Percentiles rank a stretch among this genome's conserved stretches.
Evolutionary conservation across 805 yeast species (phyloP).

Genomic region (Ogataea ganodermae): DNA sequence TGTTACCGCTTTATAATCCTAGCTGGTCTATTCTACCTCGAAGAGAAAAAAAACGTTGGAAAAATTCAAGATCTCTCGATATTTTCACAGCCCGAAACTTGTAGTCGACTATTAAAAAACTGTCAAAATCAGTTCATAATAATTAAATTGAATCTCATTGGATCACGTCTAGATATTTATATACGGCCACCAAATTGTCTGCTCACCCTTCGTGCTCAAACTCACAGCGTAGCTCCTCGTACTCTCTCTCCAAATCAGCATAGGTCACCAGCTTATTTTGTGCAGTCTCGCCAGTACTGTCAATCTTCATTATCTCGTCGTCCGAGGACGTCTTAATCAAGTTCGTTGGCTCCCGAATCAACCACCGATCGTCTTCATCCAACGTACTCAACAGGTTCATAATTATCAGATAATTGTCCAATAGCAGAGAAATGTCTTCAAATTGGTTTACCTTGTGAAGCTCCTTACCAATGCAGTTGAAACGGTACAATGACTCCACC

Average conservation of each 20-base stretch:
- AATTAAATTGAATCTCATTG: conserved; percentile 7
- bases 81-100: not conserved
- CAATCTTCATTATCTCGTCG: conserved; percentile 6
- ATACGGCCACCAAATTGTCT: not conserved
- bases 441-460: conserved; percentile 11
- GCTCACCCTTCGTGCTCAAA: not conserved
- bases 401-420: conserved; percentile 42
- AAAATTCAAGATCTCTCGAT: conserved; percentile 1
- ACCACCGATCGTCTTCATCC: conserved; percentile 43
- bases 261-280: conserved; percentile 16
- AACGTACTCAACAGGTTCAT: conserved; percentile 42
- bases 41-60: not conserved
- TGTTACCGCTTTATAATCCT: not conserved
- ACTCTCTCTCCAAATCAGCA: conserved; percentile 28
- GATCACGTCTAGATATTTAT: conserved; percentile 1
- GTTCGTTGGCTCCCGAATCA: conserved; percentile 29
- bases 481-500: conserved; percentile 44
- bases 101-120: not conserved
- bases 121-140: conserved; percentile 2
- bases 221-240: conserved; percentile 10
- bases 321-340: conserved; percentile 10
- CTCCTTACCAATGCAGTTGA: conserved; percentile 33
- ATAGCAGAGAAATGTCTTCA: conserved; percentile 24
- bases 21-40: no score
- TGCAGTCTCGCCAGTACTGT: not conserved